Evolutionary conservation across 2,329 filamentous ascomycete species (phyloP).

Genomic region (Penicillium sp.): DNA sequence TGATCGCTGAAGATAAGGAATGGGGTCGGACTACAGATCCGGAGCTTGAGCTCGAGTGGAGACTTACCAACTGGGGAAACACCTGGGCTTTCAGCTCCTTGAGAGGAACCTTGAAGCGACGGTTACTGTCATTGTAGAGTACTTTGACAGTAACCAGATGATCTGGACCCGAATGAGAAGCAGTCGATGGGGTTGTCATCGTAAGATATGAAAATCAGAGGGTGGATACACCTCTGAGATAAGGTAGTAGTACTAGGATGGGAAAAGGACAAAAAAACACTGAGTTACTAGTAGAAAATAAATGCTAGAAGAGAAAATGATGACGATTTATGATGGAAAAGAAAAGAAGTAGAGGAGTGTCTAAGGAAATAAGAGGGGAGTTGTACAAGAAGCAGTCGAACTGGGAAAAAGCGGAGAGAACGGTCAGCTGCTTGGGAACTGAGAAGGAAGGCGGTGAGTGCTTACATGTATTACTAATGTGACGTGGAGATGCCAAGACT

Average conservation of each 20-base stretch:
- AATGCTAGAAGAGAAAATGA: slow-evolving; percentile 11
- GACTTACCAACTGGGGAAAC: slow-evolving; percentile 79
- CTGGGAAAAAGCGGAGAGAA: slow-evolving; percentile 14
- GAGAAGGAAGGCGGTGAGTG: not conserved
- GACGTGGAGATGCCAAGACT: slow-evolving; percentile 2
- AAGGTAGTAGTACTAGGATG: slow-evolving; percentile 8
- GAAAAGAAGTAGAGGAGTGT: slow-evolving; percentile 13
- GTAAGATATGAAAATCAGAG: slow-evolving; percentile 7
- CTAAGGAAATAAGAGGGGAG: slow-evolving; percentile 15
- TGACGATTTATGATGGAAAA: slow-evolving; percentile 13
- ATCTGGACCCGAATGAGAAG: slow-evolving; percentile 55
- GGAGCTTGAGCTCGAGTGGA: slow-evolving; percentile 33
- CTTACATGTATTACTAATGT: not conserved
- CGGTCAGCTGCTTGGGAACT: slow-evolving; percentile 8
- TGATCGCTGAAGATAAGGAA: slow-evolving; percentile 18
- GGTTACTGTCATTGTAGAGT: slow-evolving; percentile 69
- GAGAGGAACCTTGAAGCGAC: slow-evolving; percentile 85
- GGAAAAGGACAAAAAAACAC: slow-evolving; percentile 4
- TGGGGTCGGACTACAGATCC: slow-evolving; percentile 20
- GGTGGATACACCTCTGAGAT: slow-evolving; percentile 14
- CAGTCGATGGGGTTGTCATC: slow-evolving; percentile 41
- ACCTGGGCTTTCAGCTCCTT: slow-evolving; percentile 72
- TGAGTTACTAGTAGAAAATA: slow-evolving; percentile 10
- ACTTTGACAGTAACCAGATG: slow-evolving; percentile 85
- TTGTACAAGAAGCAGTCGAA: slow-evolving; percentile 15